These are phyloP conservation scores for Pythium plurisporium DNA, from an alignment of 352 stramenopile species.

Conservation along the genomic window DNA sequence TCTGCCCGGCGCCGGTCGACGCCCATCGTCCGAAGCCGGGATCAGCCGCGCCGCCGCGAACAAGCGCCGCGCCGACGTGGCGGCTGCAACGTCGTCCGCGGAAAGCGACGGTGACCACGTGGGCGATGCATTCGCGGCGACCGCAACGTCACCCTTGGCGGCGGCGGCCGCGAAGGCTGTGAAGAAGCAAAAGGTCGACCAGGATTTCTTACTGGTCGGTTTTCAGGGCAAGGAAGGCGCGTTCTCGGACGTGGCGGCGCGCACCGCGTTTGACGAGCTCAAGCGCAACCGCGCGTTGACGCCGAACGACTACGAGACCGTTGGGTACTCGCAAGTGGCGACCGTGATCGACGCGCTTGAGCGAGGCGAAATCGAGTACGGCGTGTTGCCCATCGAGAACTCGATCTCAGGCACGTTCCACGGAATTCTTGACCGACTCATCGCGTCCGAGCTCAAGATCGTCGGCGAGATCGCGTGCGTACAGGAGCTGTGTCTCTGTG, in stretches of 20 bases:
- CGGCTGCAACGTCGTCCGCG: neutral
- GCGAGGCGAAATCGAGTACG: conserved; percentile 53
- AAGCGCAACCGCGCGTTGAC: conserved; percentile 35
- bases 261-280: conserved; percentile 53
- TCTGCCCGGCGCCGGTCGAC: conserved; percentile 46
- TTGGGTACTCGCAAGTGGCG: conserved; percentile 48
- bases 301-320: conserved; percentile 51
- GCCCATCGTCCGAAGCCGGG: conserved; percentile 20
- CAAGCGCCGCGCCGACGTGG: conserved; percentile 24
- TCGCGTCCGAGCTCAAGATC: conserved; percentile 64
- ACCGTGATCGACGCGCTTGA: conserved; percentile 58
- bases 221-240: conserved; percentile 72
- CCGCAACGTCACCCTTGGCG: neutral
- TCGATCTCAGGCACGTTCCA: conserved; percentile 74
- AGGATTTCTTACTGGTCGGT: conserved; percentile 52
- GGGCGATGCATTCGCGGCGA: neutral
- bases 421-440: conserved; percentile 58
- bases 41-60: neutral
- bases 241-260: conserved; percentile 65
- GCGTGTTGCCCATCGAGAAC: conserved; percentile 65
- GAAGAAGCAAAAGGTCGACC: conserved; percentile 20
- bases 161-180: neutral
- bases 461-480: conserved; percentile 66
- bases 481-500: conserved; percentile 61
- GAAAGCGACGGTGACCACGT: conserved; percentile 1